Evolutionary conservation across 495 filamentous ascomycete species (phyloP).

Genomic region (Podospora pseudopauciseta): DNA sequence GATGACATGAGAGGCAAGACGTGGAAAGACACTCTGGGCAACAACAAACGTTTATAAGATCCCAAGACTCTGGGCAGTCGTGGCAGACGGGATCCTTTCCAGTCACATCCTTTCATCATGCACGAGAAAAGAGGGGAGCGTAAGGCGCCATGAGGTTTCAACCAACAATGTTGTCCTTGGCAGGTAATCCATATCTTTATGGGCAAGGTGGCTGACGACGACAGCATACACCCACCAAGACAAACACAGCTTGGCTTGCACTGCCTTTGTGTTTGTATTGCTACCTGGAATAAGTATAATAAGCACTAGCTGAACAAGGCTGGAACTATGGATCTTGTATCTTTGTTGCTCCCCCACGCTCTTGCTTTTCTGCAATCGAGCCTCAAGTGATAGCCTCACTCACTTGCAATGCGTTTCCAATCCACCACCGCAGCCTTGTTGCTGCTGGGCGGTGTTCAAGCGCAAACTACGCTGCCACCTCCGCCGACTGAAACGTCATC

Average conservation of each 20-base stretch:
- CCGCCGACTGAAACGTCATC: neutral
- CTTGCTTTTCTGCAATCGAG: neutral
- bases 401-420: conserved; percentile 9
- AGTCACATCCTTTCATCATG: neutral
- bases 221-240: neutral
- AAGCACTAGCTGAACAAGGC: neutral
- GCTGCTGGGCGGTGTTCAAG: neutral
- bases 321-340: neutral
- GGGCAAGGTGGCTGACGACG: conserved; percentile 1
- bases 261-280: neutral
- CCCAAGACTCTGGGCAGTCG: neutral
- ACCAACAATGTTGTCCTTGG: conserved; percentile 1
- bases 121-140: neutral
- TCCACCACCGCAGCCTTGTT: conserved; percentile 13
- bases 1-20: neutral
- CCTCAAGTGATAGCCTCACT: neutral
- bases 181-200: neutral
- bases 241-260: neutral
- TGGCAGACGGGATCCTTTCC: neutral
- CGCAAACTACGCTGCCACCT: conserved; percentile 1
- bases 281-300: neutral
- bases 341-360: neutral
- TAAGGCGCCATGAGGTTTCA: conserved; percentile 4
- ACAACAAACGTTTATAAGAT: neutral
- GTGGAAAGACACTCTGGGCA: neutral